Base-by-base conservation (phyloP, 306 rosid species). In the Cicer chorassanicum region DNA sequence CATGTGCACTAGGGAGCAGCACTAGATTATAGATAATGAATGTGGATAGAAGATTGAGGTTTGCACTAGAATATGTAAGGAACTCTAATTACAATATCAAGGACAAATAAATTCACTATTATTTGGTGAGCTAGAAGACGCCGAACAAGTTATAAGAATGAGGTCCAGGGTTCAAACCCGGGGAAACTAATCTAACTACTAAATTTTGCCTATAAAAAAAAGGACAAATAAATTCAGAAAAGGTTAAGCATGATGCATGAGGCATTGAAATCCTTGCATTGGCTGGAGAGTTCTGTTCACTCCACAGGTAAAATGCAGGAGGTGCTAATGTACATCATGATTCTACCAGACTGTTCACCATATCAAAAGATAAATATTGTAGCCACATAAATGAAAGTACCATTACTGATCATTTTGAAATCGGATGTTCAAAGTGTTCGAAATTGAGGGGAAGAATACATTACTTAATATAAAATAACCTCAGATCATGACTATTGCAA, bases 1-100 rank as follows among this genome's bases (percentile, higher is more conserved):
- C 49, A 70, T 60, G 80, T 72, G 54, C 57, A 75, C 29, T n/a
- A 16, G 13, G 15, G 36, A 69, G 34, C 19, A 36, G 48, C 67
- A 60, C 44, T 61, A 42, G 0, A 70, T 36, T 13, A 55, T 54
- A 48, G 34, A 75, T 55, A 49, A 67, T 5, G 65, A 55, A 48
- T 9, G 16, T 43, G 21, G 45, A 78, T 51, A 38, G 7, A 69
- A 69, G n/a, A 39, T 48, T 9, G 62, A 45, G 53, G 60, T 64
- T 55, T 73, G 16, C 57, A 54, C 49, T 40, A 49, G 14, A 34
- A 62, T 29, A 62, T 41, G 55, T 44, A 55, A 40, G 78, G 11
- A 69, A 65, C 66, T 45, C 51, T 9, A 74, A 54, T 63, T 34
- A 48, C 1, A n/a, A 15, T 14, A 11, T 34, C 9, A 73, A 66